Base-by-base conservation (phyloP, 106 monocot genomes). In the Dioscorea dumetorum region DNA sequence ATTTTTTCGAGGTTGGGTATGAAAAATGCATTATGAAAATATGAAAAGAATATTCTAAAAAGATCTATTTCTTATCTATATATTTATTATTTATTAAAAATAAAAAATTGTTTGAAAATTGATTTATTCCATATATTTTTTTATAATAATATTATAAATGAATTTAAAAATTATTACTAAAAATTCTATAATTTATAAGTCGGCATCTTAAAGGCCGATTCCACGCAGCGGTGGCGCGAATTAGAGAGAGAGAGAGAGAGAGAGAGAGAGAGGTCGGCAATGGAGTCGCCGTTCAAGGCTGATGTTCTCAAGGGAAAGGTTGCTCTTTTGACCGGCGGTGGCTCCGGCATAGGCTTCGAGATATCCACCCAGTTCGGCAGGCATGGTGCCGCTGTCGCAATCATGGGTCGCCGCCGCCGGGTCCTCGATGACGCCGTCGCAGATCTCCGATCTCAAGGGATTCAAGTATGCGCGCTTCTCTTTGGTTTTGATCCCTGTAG, bases 381-480 rank as follows among this genome's bases (percentile, higher is more conserved):
- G 22, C 90, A 94, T 31, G 94, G 94, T 35, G 87, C 90, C 48
- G 66, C 73, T 72, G 77, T 94, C 53, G 90, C 90, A 73, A 60
- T 90, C 84, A 90, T 94, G 94, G 94, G 90, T 57, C 82, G 90
- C 56, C 80, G 94, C 71, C 87, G 74, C 73, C 69, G 76, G 58
- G 90, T 90, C 64, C 65, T 94, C 65, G 84, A 90, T 48, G 61
- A 64, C 62, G 94, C 94, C 72, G 80, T 83, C 62, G 60, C 68
- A 10, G 76, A 64, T 18, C 94, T 90, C 70, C 76, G 49, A 3
- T 76, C 79, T 3, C 62, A 68, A 41, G 94, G 90, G n/a, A 87
- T 94, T 51, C 75, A 33, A 78, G 94, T 87, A 62, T 48, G 22
- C 15, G 2, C 32, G 4, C 32, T 2, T 15, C 21, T 21, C 8